Percentiles rank a stretch among this genome's conserved stretches.
Conservation (phyloP, 441 rosid genomes). For the Brassica balearica region DNA sequence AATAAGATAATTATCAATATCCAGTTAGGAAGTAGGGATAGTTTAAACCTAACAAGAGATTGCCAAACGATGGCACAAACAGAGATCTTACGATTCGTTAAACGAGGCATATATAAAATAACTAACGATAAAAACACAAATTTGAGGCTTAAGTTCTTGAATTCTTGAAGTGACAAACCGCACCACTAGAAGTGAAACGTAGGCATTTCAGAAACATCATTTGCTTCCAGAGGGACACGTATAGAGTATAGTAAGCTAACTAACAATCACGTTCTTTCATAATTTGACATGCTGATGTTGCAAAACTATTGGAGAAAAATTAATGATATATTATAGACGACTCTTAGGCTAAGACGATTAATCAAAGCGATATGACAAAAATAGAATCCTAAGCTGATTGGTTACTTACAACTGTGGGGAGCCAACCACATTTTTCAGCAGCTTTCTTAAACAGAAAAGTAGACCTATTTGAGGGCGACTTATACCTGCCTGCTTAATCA, state of each 20-base stretch:
- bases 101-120: background rate
- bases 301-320: constrained; percentile 18
- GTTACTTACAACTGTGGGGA: constrained; percentile 20
- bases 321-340: constrained; percentile 9
- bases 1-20: background rate
- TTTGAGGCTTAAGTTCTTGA: background rate
- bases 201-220: background rate
- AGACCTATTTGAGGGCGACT: constrained; percentile 14
- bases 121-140: background rate
- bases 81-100: background rate
- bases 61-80: background rate
- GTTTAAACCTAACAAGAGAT: background rate
- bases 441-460: constrained; percentile 13
- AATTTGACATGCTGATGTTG: constrained; percentile 19
- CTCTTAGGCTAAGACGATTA: constrained; percentile 26
- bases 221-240: background rate
- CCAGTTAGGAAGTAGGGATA: background rate
- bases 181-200: background rate
- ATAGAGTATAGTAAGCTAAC: background rate
- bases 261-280: constrained; percentile 16
- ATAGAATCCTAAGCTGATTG: constrained; percentile 30
- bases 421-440: constrained; percentile 18
- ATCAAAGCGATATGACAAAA: constrained; percentile 31
- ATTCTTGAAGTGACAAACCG: constrained; percentile 14
- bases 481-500: constrained; percentile 18